Conservation (phyloP, 306 rosid species). For the Purshia tridentata region DNA sequence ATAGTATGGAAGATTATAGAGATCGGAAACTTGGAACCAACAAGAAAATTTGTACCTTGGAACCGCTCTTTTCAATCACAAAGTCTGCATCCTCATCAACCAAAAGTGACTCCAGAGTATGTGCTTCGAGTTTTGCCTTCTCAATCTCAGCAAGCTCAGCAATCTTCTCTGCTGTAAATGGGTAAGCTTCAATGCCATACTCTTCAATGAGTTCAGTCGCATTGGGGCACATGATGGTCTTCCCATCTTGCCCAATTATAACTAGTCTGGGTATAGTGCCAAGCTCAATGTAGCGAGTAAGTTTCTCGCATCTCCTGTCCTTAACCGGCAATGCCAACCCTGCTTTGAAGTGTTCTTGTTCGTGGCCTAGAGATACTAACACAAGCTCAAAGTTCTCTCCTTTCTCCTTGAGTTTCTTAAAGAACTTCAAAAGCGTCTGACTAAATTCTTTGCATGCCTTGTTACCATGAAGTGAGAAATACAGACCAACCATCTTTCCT, state of each 20-base stretch:
- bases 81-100: conserved; percentile 40
- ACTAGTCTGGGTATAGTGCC: conserved; percentile 33
- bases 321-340: conserved; percentile 45
- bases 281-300: conserved; percentile 45
- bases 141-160: conserved; percentile 44
- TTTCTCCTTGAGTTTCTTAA: conserved; percentile 38
- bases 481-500: conserved; percentile 50
- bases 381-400: conserved; percentile 58
- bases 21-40: neutral
- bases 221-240: conserved; percentile 38
- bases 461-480: conserved; percentile 26
- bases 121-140: conserved; percentile 42
- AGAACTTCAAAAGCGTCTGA: conserved; percentile 33
- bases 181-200: conserved; percentile 44
- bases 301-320: conserved; percentile 35
- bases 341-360: conserved; percentile 36
- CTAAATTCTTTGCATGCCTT: conserved; percentile 35
- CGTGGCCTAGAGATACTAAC: conserved; percentile 38
- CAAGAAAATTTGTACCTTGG: conserved; percentile 34
- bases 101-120: conserved; percentile 46
- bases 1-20: neutral
- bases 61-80: conserved; percentile 38
- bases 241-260: conserved; percentile 50
- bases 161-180: conserved; percentile 44
- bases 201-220: conserved; percentile 42